Percentiles rank a stretch among this genome's conserved stretches.
Conservation (phyloP, 192 early-diverging fungal genomes). For the Lunasporangiospora selenospora region DNA sequence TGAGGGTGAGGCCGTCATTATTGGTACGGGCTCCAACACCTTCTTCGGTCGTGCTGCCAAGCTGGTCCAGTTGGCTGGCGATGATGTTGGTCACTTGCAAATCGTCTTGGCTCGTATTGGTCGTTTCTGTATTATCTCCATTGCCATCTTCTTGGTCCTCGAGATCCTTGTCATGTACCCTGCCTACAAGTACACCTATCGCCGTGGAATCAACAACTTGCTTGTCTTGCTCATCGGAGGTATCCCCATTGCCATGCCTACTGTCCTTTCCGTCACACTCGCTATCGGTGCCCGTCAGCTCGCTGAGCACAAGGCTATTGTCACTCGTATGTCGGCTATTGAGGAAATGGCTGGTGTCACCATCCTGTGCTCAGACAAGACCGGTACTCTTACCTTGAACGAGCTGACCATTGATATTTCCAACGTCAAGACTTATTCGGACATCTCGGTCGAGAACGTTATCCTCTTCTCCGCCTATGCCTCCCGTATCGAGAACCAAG, state of each 20-base stretch:
- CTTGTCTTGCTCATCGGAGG: conserved; percentile 82
- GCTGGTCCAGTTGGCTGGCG: conserved; percentile 74
- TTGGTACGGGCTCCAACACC: conserved; percentile 82
- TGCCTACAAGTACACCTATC: conserved; percentile 71
- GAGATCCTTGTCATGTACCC: conserved; percentile 77
- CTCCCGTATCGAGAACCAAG: conserved; percentile 78
- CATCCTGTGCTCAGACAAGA: conserved; percentile 94
- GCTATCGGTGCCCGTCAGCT: conserved; percentile 84
- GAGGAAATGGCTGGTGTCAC: conserved; percentile 83
- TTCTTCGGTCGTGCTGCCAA: conserved; percentile 85
- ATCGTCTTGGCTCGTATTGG: conserved; percentile 76
- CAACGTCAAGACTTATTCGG: conserved; percentile 75
- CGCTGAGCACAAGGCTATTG: conserved; percentile 84
- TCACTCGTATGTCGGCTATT: conserved; percentile 81
- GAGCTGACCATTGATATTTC: conserved; percentile 75
- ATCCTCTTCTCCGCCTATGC: conserved; percentile 76
- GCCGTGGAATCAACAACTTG: conserved; percentile 80
- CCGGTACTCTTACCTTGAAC: conserved; percentile 93
- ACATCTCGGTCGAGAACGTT: conserved; percentile 63
- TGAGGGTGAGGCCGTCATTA: conserved; percentile 78
- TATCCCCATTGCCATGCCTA: conserved; percentile 85
- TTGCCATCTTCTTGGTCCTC: conserved; percentile 73
- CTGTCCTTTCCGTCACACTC: conserved; percentile 77
- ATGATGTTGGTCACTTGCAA: conserved; percentile 80
- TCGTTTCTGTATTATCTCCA: conserved; percentile 77